Evolutionary conservation across 1,284 basidiomycete species (phyloP).

Genomic region (Boletellus sp.): DNA sequence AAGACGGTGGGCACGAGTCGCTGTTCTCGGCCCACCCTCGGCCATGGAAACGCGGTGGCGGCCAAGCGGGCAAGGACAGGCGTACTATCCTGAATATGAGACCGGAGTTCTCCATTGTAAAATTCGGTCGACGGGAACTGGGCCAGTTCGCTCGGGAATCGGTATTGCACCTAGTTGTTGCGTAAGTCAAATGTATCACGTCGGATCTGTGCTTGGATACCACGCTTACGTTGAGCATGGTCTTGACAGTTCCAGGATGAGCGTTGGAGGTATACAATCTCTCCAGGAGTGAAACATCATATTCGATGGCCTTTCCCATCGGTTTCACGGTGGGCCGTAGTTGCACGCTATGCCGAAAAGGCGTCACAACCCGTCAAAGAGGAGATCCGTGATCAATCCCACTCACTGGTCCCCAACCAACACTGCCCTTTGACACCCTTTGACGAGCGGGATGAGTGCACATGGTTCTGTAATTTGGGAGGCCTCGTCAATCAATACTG

Average conservation of each 20-base stretch:
- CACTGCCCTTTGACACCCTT: conserved; percentile 53
- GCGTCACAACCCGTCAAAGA: background rate
- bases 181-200: background rate
- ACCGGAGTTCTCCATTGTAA: conserved; percentile 51
- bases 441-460: conserved; percentile 61
- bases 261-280: conserved; percentile 46
- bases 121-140: conserved; percentile 60
- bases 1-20: conserved; percentile 51
- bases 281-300: conserved; percentile 60
- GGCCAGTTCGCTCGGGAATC: conserved; percentile 55
- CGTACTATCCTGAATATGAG: conserved; percentile 41
- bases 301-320: conserved; percentile 53
- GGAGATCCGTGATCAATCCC: background rate
- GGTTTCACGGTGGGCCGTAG: conserved; percentile 58
- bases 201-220: background rate
- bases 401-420: conserved; percentile 68
- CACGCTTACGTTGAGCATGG: conserved; percentile 55
- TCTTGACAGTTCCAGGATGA: conserved; percentile 41
- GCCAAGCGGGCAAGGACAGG: conserved; percentile 41
- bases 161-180: conserved; percentile 50
- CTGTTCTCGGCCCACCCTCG: conserved; percentile 24
- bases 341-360: conserved; percentile 47
- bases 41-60: conserved; percentile 55
- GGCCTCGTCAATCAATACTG: conserved; percentile 64
- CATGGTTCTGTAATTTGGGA: conserved; percentile 65